These are phyloP conservation scores for Phytophthora macrochlamydospora DNA, from an alignment of 352 stramenopile species.

Conservation along the genomic window DNA sequence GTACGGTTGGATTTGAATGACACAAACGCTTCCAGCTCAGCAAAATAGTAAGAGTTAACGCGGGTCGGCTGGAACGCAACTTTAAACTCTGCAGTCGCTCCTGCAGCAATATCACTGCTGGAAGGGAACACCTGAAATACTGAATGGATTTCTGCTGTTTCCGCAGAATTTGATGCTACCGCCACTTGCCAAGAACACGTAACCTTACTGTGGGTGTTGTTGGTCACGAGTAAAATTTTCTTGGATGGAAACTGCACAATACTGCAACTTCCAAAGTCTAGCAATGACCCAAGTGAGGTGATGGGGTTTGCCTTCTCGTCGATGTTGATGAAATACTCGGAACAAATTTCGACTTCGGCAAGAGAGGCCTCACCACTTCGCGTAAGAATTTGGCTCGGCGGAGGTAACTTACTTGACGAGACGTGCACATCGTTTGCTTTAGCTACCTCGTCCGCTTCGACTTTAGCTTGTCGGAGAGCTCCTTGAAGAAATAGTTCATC, in stretches of 20 bases:
- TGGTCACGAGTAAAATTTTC: constrained; percentile 80
- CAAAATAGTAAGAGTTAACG: constrained; percentile 90
- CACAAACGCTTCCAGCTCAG: constrained; percentile 88
- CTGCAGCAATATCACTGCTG: constrained; percentile 80
- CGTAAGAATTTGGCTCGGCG: constrained; percentile 62
- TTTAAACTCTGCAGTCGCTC: constrained; percentile 74
- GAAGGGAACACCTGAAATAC: constrained; percentile 81
- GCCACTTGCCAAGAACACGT: constrained; percentile 77
- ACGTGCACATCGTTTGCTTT: constrained; percentile 6
- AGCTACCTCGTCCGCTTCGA: constrained; percentile 9
- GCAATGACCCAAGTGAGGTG: constrained; percentile 36
- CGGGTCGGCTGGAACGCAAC: constrained; percentile 81
- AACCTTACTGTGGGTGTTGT: constrained; percentile 89
- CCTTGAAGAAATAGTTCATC: constrained; percentile 72
- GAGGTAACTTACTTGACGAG: constrained; percentile 13
- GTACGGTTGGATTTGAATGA: constrained; percentile 94
- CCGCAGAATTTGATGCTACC: constrained; percentile 18
- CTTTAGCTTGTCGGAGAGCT: constrained; percentile 36
- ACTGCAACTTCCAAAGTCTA: constrained; percentile 85
- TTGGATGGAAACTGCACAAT: constrained; percentile 66
- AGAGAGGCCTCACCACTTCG: constrained; percentile 85
- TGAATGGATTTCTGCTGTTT: constrained; percentile 9
- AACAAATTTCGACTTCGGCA: constrained; percentile 68
- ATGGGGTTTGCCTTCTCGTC: constrained; percentile 68
- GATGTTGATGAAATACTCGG: constrained; percentile 86